Percentiles rank a stretch among this genome's conserved stretches.
Conservation (phyloP, 1,139 yeast species). For the Blastobotrys elegans region DNA sequence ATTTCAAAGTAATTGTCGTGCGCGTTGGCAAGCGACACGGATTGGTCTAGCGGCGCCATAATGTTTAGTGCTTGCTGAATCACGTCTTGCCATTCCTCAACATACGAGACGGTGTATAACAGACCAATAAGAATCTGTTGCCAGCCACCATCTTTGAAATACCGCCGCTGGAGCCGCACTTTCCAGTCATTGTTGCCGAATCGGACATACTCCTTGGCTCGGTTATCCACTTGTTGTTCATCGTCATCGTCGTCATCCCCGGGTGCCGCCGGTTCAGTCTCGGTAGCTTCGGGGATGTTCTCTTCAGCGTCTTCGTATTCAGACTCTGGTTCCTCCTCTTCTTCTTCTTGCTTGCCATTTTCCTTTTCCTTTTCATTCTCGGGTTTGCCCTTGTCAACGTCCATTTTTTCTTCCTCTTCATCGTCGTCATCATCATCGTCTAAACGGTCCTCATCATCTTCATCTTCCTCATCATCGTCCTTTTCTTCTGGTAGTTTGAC, state of each 20-base stretch:
- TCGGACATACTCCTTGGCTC: slow-evolving; percentile 45
- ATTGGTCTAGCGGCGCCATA: slow-evolving; percentile 53
- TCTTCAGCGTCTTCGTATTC: slow-evolving; percentile 9
- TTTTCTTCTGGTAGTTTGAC: slow-evolving; percentile 41
- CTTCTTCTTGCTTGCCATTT: slow-evolving; percentile 21
- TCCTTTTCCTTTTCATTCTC: slow-evolving; percentile 19
- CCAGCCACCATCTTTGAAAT: slow-evolving; percentile 85
- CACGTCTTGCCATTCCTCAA: slow-evolving; percentile 47
- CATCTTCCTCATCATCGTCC: slow-evolving; percentile 27
- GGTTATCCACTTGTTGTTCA: slow-evolving; percentile 18
- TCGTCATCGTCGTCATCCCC: slow-evolving; percentile 15
- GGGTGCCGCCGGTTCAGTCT: slow-evolving; percentile 13
- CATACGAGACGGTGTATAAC: slow-evolving; percentile 49
- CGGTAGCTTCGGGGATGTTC: slow-evolving; percentile 21
- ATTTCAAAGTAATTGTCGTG: slow-evolving; percentile 48
- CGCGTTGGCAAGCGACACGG: slow-evolving; percentile 49
- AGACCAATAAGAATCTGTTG: slow-evolving; percentile 71
- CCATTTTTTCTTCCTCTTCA: slow-evolving; percentile 15
- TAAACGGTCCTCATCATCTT: slow-evolving; percentile 32
- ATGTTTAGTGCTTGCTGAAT: slow-evolving; percentile 45
- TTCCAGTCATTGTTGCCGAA: slow-evolving; percentile 69
- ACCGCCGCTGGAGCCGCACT: slow-evolving; percentile 66
- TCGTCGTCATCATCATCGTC: slow-evolving; percentile 22
- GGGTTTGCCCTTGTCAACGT: slow-evolving; percentile 23
- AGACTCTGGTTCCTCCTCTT: slow-evolving; percentile 10